A percentile compares a stretch with the other conserved stretches of the same genome.
Conservation (phyloP, 2,329 filamentous ascomycete genomes). For the Lasiodiplodia sp. region DNA sequence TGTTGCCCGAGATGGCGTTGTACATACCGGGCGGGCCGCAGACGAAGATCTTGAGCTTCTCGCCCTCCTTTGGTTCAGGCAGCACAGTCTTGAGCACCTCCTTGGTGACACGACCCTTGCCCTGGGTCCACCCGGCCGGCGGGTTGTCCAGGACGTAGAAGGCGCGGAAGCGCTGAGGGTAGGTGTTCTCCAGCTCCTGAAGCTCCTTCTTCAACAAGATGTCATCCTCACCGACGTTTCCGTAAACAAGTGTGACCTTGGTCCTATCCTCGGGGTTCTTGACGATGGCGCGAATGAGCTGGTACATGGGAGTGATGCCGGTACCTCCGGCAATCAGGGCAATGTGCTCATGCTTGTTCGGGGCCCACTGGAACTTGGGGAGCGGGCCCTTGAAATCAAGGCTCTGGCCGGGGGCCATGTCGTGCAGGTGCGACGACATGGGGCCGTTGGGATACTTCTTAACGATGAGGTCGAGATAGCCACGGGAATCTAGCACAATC, state of each 20-base stretch:
- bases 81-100: conserved; percentile 94
- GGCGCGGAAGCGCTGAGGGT: conserved; percentile 91
- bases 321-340: conserved; percentile 91
- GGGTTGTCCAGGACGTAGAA: conserved; percentile 93
- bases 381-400: conserved; percentile 95
- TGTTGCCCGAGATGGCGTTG: conserved; percentile 87
- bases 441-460: conserved; percentile 91
- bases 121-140: conserved; percentile 77
- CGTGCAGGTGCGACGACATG: conserved; percentile 90
- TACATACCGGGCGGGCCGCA: conserved; percentile 93
- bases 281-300: conserved; percentile 90
- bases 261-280: conserved; percentile 96
- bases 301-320: conserved; percentile 98
- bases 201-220: conserved; percentile 90
- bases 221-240: conserved; percentile 87
- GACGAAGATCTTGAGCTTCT: conserved; percentile 95
- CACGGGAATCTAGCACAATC: conserved; percentile 66
- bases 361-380: conserved; percentile 86
- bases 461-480: conserved; percentile 86
- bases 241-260: conserved; percentile 94
- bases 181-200: conserved; percentile 88
- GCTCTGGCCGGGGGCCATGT: conserved; percentile 79
- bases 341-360: conserved; percentile 94
- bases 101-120: conserved; percentile 84
- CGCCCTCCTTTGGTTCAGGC: conserved; percentile 82